Base-by-base conservation (phyloP, 306 rosid genomes). In the Cotoneaster glaucophyllus region DNA sequence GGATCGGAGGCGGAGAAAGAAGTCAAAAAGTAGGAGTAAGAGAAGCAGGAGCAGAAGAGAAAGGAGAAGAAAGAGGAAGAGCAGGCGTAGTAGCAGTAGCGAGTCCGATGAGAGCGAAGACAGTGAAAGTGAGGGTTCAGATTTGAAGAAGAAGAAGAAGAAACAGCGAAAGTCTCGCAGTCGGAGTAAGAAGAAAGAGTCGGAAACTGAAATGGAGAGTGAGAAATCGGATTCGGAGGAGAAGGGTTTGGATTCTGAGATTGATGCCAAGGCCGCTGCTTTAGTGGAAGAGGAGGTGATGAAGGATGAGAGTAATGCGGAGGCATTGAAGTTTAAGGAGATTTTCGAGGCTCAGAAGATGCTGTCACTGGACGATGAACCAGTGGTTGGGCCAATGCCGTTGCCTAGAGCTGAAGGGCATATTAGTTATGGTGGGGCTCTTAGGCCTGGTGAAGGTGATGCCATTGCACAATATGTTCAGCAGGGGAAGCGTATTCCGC, bases 361-460 rank as follows among this genome's bases (percentile, higher is more conserved):
- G 81, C 88, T 90, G 1, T 79, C 83, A 8, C 65, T 89, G 85
- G 97, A 95, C 75, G 70, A 82, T 18, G 97, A 92, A 62, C 85
- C 87, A 3, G 11, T 83, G n/a, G 97, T 95, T 78, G 99, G 99
- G 72, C 99, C 99, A 45, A 83, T 84, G 86, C 99, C 99, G 0
- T 73, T 95, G 87, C 99, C 99, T 0, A 90, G 87, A 86, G 93
- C 97, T 4, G 99, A 95, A 80, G 99, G 97, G 53, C 97, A 92
- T 81, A 92, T 95, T n/a, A 95, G 97, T 79, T 92, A 95, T 79
- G 99, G 99, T 81, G 99, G 99, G 21, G 99, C 99, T 1, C 97
- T 95, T 75, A 85, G 99, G 82, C 97, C 99, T 0, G 99, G 99
- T 62, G 99, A 95, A 84, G 99, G 99, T 70, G 97, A 95, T 69